Evolutionary conservation across 2,329 filamentous ascomycete genomes (phyloP), one percentile per base, ranked within the genome.

Genomic region (Colletotrichum cordylinicola): DNA sequence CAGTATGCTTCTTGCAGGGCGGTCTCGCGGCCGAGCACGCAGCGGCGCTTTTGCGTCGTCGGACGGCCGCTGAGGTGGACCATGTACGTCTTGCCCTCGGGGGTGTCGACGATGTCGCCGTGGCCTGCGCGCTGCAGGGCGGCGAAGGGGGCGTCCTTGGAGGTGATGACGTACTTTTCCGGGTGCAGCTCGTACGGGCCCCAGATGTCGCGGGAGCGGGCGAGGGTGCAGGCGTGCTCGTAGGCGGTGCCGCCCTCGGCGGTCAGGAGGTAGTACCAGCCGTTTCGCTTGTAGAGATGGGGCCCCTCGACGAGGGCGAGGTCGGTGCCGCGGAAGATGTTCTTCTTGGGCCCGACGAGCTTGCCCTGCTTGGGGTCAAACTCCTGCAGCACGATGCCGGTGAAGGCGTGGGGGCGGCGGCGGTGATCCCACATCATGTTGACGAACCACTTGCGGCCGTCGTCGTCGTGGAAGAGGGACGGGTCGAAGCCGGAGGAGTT

Each of bases 401-500:
- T 88, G 76, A 93, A 93, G 2, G 83, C 75, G 10, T 81, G 82
- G 1, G 88, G 88, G 0, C 89, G 86, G 27, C 83, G 81, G 10
- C 89, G 88, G 78, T 91, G 89, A 79, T 91, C 90, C 83, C 86
- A 87, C 10, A 90, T 80, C 90, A 91, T 91, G 79, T 91, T 91
- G 78, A 88, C 85, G 77, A 91, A 90, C 87, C 88, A 91, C 79
- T 91, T 91, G 67, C 82, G 84, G 18, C 90, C 90, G 69, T 90
- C 86, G 43, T 89, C 87, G 73, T 92, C 90, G 79, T 91, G 90
- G 81, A 91, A 92, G 6, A 92, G 82, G 2, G 88, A 90, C 0
- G 91, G 91, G 78, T 93, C 91, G 78, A 93, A 93, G 2, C 91
- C 91, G 0, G 90, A 92, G 0, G 89, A 90, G 80, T 92, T 93